phyloP scores from a whole-genome alignment of 2,329 filamentous ascomycete genomes.

The Trichoderma sp. region DNA sequence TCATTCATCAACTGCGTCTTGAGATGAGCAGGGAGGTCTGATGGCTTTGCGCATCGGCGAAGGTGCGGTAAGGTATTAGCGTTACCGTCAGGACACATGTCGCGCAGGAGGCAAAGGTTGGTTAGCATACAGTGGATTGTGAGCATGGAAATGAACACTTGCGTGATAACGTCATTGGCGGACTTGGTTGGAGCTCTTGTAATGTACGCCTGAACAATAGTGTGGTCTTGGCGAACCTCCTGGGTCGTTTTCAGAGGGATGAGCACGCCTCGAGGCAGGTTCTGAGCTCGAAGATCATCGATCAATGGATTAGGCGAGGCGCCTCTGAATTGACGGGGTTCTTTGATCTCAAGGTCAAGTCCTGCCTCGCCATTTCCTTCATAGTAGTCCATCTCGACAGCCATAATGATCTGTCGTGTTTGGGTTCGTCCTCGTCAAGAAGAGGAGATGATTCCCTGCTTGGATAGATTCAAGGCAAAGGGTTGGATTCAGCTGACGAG shows the following conservation, averaged over 20 bases:
- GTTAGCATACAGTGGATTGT: slow-evolving; percentile 24
- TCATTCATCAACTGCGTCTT: slow-evolving; percentile 63
- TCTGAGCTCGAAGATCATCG: slow-evolving; percentile 37
- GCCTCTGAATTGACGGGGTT: slow-evolving; percentile 14
- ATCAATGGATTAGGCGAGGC: slow-evolving; percentile 41
- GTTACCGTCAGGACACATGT: slow-evolving; percentile 59
- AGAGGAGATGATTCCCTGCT: background rate
- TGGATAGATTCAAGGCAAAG: background rate
- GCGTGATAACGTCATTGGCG: slow-evolving; percentile 74
- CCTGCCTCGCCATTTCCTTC: background rate
- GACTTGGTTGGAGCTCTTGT: slow-evolving; percentile 71
- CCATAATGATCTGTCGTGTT: background rate
- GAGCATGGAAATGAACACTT: slow-evolving; percentile 37
- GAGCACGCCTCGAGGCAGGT: slow-evolving; percentile 51
- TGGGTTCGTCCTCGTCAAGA: background rate
- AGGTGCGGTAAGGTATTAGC: slow-evolving; percentile 70
- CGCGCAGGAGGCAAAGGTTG: slow-evolving; percentile 49
- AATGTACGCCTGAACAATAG: slow-evolving; percentile 65
- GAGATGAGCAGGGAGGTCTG: slow-evolving; percentile 66
- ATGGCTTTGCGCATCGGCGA: slow-evolving; percentile 72
- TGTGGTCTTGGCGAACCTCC: slow-evolving; percentile 61
- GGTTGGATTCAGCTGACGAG: background rate
- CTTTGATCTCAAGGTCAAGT: slow-evolving; percentile 10
- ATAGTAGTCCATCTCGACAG: background rate
- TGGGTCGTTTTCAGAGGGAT: slow-evolving; percentile 66